Evolutionary conservation across 345 rosid species (phyloP).

Genomic region (Cardamine chenopodiifolia): DNA sequence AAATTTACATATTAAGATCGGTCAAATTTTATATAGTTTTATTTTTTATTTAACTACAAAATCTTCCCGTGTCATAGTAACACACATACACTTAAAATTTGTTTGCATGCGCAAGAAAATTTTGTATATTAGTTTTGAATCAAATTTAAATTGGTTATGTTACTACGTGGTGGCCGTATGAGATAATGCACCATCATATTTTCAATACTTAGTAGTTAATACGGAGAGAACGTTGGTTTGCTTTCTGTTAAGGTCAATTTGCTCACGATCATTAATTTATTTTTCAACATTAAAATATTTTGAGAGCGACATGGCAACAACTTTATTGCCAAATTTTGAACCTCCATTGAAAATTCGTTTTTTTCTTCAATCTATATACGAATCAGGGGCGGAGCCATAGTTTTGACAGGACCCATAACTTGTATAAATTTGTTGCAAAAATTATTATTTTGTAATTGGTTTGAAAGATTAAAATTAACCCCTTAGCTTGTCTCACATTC

Average conservation of each 20-base stretch:
- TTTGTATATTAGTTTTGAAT: slow-evolving; percentile 11
- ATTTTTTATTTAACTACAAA: background rate
- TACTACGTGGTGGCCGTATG: slow-evolving; percentile 39
- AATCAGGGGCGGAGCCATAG: no score
- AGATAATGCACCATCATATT: background rate
- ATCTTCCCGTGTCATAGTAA: background rate
- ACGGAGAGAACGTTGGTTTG: slow-evolving; percentile 28
- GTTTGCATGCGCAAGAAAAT: slow-evolving; percentile 20
- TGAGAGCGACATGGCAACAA: slow-evolving; percentile 36
- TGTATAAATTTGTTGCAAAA: no score
- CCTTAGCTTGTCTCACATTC: no score
- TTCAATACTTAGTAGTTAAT: slow-evolving; percentile 5
- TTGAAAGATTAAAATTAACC: no score
- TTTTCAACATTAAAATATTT: slow-evolving; percentile 24
- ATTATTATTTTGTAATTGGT: no score
- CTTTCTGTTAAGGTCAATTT: slow-evolving; percentile 41
- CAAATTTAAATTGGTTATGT: slow-evolving; percentile 1
- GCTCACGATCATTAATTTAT: slow-evolving; percentile 24
- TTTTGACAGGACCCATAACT: no score
- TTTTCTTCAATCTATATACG: slow-evolving; percentile 3
- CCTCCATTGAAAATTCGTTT: slow-evolving; percentile 6
- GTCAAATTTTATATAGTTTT: background rate
- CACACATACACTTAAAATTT: slow-evolving; percentile 3
- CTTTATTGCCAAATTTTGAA: slow-evolving; percentile 30
- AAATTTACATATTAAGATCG: background rate